Percentiles rank a stretch among this genome's conserved stretches.
These are phyloP conservation scores for Talaromyces verruculosus DNA, from an alignment of 2,329 filamentous ascomycete genomes.

Conservation along the genomic window DNA sequence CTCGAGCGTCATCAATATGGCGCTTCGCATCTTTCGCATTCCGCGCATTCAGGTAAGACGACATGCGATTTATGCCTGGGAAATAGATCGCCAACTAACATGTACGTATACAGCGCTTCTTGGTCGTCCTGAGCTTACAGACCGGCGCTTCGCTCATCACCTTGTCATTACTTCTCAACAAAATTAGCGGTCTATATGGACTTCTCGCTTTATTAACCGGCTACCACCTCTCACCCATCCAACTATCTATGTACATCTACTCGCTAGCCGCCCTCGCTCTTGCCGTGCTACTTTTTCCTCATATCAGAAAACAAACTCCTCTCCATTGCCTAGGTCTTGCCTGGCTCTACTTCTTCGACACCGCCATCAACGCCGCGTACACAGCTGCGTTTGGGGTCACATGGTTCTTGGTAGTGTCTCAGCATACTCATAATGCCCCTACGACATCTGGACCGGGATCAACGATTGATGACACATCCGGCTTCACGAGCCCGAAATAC, in stretches of 20 bases:
- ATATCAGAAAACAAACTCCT: slow-evolving; percentile 75
- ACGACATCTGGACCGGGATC: slow-evolving; percentile 50
- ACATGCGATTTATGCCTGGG: no score
- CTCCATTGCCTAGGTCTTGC: slow-evolving; percentile 78
- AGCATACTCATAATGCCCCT: slow-evolving; percentile 51
- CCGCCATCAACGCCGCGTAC: slow-evolving; percentile 75
- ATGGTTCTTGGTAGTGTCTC: slow-evolving; percentile 78
- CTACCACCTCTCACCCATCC: slow-evolving; percentile 75
- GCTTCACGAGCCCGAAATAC: slow-evolving; percentile 63
- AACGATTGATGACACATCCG: slow-evolving; percentile 62
- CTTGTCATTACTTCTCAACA: slow-evolving; percentile 83
- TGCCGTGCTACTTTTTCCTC: slow-evolving; percentile 69
- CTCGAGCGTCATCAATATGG: slow-evolving; percentile 33
- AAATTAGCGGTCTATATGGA: slow-evolving; percentile 86
- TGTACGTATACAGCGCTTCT: slow-evolving; percentile 63
- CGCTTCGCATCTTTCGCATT: slow-evolving; percentile 49
- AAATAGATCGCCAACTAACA: slow-evolving; percentile 1
- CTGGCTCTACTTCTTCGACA: slow-evolving; percentile 83
- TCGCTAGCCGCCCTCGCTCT: slow-evolving; percentile 69
- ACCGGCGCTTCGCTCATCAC: slow-evolving; percentile 84
- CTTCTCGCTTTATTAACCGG: slow-evolving; percentile 86
- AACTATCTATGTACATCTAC: slow-evolving; percentile 90
- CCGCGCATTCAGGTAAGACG: slow-evolving; percentile 50
- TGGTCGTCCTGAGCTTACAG: slow-evolving; percentile 81
- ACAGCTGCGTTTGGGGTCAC: slow-evolving; percentile 77